These are phyloP conservation scores for Cordyceps farinosa DNA, from an alignment of 2,329 filamentous ascomycete genomes.

Conservation along the genomic window DNA sequence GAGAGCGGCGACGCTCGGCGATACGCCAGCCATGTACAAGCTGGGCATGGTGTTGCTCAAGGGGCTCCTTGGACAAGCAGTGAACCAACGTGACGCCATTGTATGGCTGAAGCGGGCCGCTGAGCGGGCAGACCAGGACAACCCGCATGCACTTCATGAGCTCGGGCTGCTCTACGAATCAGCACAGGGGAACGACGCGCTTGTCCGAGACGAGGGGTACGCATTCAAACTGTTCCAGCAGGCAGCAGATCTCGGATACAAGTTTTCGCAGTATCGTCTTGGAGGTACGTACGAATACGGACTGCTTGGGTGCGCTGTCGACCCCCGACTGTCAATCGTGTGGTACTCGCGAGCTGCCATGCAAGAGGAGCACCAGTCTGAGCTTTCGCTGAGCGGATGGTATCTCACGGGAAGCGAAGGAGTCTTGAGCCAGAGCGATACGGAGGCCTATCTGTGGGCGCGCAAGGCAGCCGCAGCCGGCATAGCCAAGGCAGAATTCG, in stretches of 20 bases:
- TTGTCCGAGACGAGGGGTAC: slow-evolving; percentile 78
- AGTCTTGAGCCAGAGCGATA: slow-evolving; percentile 86
- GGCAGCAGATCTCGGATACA: slow-evolving; percentile 86
- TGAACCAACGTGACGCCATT: slow-evolving; percentile 78
- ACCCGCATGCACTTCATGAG: slow-evolving; percentile 93
- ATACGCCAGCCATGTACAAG: slow-evolving; percentile 96
- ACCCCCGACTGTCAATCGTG: slow-evolving; percentile 79
- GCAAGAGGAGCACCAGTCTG: slow-evolving; percentile 91
- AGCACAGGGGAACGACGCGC: slow-evolving; percentile 62
- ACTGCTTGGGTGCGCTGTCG: slow-evolving; percentile 74
- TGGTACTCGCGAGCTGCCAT: slow-evolving; percentile 92
- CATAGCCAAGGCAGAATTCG: slow-evolving; percentile 91
- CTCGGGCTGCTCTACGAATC: slow-evolving; percentile 66
- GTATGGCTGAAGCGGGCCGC: slow-evolving; percentile 92
- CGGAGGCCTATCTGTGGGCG: slow-evolving; percentile 95
- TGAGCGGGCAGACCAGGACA: slow-evolving; percentile 80
- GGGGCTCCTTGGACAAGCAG: slow-evolving; percentile 81
- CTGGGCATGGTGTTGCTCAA: slow-evolving; percentile 95
- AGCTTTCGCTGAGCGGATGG: slow-evolving; percentile 83
- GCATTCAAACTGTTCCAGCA: slow-evolving; percentile 78
- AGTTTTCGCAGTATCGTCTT: slow-evolving; percentile 87
- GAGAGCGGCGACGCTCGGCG: slow-evolving; percentile 82
- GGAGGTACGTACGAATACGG: slow-evolving; percentile 90
- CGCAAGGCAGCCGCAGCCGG: slow-evolving; percentile 86
- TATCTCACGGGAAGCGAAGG: slow-evolving; percentile 89